Conservation (phyloP, 1,284 basidiomycete genomes). For the Phaffia rhodozyma region DNA sequence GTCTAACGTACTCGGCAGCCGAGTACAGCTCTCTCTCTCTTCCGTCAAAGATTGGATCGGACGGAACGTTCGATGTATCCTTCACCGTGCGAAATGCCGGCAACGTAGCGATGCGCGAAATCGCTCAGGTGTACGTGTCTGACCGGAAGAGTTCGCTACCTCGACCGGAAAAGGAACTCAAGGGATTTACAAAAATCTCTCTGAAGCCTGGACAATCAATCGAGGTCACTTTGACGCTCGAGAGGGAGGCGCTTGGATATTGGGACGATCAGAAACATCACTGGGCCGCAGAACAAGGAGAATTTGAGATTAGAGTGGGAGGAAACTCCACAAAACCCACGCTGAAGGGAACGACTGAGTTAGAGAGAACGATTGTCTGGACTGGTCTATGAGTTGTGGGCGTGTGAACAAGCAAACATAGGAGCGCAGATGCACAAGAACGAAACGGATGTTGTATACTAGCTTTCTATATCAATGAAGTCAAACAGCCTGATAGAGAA, state of each 20-base stretch:
- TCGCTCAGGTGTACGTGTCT: constrained; percentile 24
- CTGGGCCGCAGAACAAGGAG: constrained; percentile 42
- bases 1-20: constrained; percentile 45
- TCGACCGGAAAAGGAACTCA: constrained; percentile 38
- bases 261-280: constrained; percentile 36
- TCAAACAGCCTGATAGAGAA: too few species aligned
- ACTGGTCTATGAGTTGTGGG: constrained; percentile 30
- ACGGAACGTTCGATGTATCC: constrained; percentile 27
- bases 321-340: constrained; percentile 35
- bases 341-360: constrained; percentile 31
- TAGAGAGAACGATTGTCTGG: constrained; percentile 37
- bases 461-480: too few species aligned
- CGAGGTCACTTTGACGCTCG: constrained; percentile 34
- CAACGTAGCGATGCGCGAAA: constrained; percentile 16
- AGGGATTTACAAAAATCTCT: constrained; percentile 40
- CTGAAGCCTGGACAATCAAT: constrained; percentile 39
- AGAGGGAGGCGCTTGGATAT: constrained; percentile 39
- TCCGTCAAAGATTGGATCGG: constrained; percentile 17
- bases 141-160: constrained; percentile 16
- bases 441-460: too few species aligned
- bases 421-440: too few species aligned
- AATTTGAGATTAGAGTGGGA: constrained; percentile 38
- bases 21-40: constrained; percentile 29
- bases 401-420: too few species aligned
- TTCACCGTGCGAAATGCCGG: constrained; percentile 20